phyloP scores from a whole-genome alignment of 176 grass and related monocot genomes.

The Lolium perenne region DNA sequence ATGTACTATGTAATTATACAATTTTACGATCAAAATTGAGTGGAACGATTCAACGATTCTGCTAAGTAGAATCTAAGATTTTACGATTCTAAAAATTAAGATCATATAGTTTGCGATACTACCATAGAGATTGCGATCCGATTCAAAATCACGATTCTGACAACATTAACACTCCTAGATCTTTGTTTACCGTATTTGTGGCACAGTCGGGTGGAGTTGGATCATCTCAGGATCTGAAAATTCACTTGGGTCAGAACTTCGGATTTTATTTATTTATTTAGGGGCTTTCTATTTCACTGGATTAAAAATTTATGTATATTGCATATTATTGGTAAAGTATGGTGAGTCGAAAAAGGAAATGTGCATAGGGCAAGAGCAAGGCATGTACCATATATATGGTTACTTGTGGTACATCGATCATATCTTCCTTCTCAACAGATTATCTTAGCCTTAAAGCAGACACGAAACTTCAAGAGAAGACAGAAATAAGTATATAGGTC shows the following conservation, averaged over 20 bases:
- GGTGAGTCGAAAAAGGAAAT: not conserved
- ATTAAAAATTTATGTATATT: conserved; percentile 22
- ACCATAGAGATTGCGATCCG: too few species aligned
- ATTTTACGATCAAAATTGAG: too few species aligned
- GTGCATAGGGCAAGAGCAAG: conserved; percentile 7
- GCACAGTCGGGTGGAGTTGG: conserved; percentile 59
- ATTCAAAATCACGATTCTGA: too few species aligned
- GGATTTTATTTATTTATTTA: not conserved
- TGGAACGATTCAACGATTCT: too few species aligned
- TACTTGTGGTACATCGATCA: not conserved
- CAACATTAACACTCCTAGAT: conserved; percentile 42
- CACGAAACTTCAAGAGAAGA: not conserved
- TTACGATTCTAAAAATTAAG: too few species aligned
- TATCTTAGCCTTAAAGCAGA: not conserved
- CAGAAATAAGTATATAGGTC: not conserved
- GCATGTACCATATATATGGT: not conserved
- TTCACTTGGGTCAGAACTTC: conserved; percentile 20
- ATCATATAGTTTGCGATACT: too few species aligned
- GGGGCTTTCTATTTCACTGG: not conserved
- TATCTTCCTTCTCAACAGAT: not conserved
- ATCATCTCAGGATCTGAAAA: conserved; percentile 54
- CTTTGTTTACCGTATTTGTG: conserved; percentile 65
- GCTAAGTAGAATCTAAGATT: too few species aligned
- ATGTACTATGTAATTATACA: too few species aligned
- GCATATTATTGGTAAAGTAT: conserved; percentile 3